These are phyloP conservation scores for Zygotorulaspora danielsina DNA, from an alignment of 805 yeast genomes.

Conservation along the genomic window DNA sequence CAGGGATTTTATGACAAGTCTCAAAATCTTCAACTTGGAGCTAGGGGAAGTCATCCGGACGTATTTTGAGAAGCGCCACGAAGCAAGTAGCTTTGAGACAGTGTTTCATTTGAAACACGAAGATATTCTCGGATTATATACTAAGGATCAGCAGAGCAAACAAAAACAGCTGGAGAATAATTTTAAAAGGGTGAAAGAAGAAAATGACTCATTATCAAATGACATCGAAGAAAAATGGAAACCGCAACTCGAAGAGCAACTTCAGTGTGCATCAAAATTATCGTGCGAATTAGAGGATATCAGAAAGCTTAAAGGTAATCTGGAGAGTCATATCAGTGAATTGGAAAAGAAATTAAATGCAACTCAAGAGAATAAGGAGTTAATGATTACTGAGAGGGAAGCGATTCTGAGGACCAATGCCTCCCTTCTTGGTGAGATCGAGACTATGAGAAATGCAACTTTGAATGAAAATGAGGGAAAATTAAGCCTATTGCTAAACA, in stretches of 20 bases:
- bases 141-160: conserved; percentile 10
- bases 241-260: conserved; percentile 8
- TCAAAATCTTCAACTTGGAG: conserved; percentile 15
- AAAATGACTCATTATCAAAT: conserved; percentile 5
- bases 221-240: conserved; percentile 19
- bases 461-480: conserved; percentile 9
- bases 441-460: conserved; percentile 5
- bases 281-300: conserved; percentile 2
- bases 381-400: conserved; percentile 11
- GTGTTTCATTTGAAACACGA: conserved; percentile 6
- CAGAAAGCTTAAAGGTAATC: conserved; percentile 2
- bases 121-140: conserved; percentile 17
- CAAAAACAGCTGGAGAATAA: conserved; percentile 5
- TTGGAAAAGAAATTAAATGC: conserved; percentile 7
- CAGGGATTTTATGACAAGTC: conserved; percentile 10
- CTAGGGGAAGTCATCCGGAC: conserved; percentile 16
- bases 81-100: conserved; percentile 11
- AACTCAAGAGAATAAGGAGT: conserved; percentile 8
- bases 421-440: conserved; percentile 9
- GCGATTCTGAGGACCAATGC: conserved; percentile 4
- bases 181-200: conserved; percentile 3
- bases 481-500: conserved; percentile 7
- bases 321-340: conserved; percentile 7
- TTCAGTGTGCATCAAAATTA: conserved; percentile 4
- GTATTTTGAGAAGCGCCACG: conserved; percentile 7